Conservation (phyloP, 768 basidiomycete species). For the Suillus subluteus region DNA sequence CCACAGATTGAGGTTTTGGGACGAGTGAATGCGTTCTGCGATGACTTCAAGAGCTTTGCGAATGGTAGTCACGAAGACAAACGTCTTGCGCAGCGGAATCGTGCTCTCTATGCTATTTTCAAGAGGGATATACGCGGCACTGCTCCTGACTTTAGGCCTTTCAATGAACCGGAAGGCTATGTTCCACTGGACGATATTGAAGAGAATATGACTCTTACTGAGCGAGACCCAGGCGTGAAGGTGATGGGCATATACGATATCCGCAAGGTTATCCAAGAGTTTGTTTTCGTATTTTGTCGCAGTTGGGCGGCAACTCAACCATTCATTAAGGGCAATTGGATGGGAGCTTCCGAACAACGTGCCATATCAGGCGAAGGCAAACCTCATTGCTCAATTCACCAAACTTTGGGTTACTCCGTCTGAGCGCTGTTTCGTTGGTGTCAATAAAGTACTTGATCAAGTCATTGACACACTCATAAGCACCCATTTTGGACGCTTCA, state of each 20-base stretch:
- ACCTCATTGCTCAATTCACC: slow-evolving; percentile 34
- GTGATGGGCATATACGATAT: slow-evolving; percentile 33
- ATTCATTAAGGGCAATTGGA: slow-evolving; percentile 30
- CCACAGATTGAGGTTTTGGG: slow-evolving; percentile 41
- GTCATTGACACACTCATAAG: slow-evolving; percentile 32
- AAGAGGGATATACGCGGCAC: slow-evolving; percentile 38
- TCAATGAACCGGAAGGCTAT: background rate
- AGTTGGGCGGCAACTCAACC: background rate
- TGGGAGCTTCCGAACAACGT: slow-evolving; percentile 41
- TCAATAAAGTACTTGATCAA: slow-evolving; percentile 36
- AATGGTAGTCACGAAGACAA: slow-evolving; percentile 29
- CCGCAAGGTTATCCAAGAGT: slow-evolving; percentile 37
- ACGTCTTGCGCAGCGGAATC: slow-evolving; percentile 36
- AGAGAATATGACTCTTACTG: slow-evolving; percentile 13
- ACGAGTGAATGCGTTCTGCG: slow-evolving; percentile 38
- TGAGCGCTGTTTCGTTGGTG: slow-evolving; percentile 35
- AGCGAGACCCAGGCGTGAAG: slow-evolving; percentile 20
- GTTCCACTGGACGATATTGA: slow-evolving; percentile 21
- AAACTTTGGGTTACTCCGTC: slow-evolving; percentile 35
- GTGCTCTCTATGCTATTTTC: slow-evolving; percentile 30
- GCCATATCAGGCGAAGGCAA: slow-evolving; percentile 36
- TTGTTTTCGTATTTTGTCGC: slow-evolving; percentile 13
- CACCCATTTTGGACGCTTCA: slow-evolving; percentile 46
- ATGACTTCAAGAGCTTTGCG: slow-evolving; percentile 31
- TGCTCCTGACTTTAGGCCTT: slow-evolving; percentile 41